phyloP scores from a whole-genome alignment of 441 rosid species.

The Erysimum cheiri region DNA sequence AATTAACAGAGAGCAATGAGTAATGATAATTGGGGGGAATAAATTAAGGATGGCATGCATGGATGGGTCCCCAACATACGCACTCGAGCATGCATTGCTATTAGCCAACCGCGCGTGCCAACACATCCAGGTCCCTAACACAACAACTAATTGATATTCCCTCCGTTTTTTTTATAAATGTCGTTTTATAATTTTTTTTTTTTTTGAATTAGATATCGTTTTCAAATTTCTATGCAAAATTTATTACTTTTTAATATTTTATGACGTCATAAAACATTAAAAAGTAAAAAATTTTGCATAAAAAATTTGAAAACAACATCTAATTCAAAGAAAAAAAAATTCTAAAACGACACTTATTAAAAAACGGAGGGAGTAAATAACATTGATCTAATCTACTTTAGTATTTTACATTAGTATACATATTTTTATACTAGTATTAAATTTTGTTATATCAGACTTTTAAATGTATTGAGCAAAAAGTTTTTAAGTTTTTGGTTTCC shows the following conservation, averaged over 20 bases:
- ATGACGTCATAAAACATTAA: too few species aligned
- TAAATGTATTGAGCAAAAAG: too few species aligned
- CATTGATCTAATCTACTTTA: background rate
- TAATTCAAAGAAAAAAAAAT: too few species aligned
- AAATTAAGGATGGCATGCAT: slow-evolving; percentile 45
- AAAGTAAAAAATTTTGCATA: too few species aligned
- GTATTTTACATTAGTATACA: background rate
- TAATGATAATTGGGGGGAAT: slow-evolving; percentile 31
- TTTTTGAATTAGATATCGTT: too few species aligned
- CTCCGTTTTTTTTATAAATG: too few species aligned
- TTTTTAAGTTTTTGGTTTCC: background rate
- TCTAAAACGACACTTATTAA: too few species aligned
- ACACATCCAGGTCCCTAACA: slow-evolving; percentile 19
- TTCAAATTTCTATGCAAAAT: too few species aligned
- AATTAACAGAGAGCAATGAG: background rate
- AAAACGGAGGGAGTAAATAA: too few species aligned
- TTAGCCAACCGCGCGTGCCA: slow-evolving; percentile 58
- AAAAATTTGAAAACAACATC: too few species aligned
- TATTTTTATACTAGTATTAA: background rate
- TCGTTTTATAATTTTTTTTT: too few species aligned
- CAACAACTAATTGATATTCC: slow-evolving; percentile 41
- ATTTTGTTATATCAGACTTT: background rate
- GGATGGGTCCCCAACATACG: slow-evolving; percentile 42
- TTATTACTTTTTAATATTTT: too few species aligned
- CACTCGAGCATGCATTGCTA: slow-evolving; percentile 50